Base-by-base conservation (phyloP, 257 asterid genomes). In the Plectranthus barbatus region DNA sequence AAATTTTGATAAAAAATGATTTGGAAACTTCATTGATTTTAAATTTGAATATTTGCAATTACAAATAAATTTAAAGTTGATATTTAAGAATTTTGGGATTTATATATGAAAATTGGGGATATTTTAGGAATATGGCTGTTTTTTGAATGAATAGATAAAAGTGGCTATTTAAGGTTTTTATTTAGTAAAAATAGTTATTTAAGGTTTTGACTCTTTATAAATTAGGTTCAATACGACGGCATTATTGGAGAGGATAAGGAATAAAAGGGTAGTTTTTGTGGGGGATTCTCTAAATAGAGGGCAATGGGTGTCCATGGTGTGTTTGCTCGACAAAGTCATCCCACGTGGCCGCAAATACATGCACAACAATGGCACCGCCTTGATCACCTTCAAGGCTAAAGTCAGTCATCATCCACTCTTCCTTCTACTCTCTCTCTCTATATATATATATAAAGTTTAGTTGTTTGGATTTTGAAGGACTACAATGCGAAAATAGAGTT, bases 301-400 rank as follows among this genome's bases (percentile, higher is more conserved):
- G 7, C 98, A 91, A 63, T 91, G 96, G 96, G 95, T 91, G 12
- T 91, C 98, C 1, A 77, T 91, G 94, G 84, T 91, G 24, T 91
- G 98, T 65, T 64, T 91, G 4, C 81, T 91, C 42, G 98, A 86
- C 65, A 76, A 93, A 56, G 84, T 79, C 0, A 79, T 86, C 66
- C 85, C 88, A 19, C 52, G 53, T 3, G 64, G 69, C 7, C 82
- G 64, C 24, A 84, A 84, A 69, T 72, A 76, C 74, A 80, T 85
- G 80, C 82, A 78, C 83, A 76, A 81, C 79, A 80, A 84, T 26
- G 94, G 95, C 45, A 74, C 81, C 77, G 60, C 87, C 50, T 81
- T 91, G 82, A 86, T 85, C 90, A 84, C 90, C 71, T 86, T 86
- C 88, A 79, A 79, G 68, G 90, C 91, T 20, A 84, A 70, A 36